Conservation (phyloP, 1,284 basidiomycete species). For the Meira miltonrushii region DNA sequence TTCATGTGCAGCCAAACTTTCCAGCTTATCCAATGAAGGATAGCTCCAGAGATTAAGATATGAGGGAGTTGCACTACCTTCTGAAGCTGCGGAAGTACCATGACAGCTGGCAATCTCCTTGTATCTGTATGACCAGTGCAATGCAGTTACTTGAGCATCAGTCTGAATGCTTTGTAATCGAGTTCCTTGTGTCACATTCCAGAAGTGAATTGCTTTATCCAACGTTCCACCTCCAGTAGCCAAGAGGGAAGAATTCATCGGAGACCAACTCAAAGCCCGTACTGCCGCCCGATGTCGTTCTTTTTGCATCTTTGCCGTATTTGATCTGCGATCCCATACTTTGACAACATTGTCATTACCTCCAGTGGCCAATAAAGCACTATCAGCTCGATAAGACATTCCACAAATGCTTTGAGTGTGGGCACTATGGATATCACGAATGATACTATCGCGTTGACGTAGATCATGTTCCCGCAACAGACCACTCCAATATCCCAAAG, state of each 20-base stretch:
- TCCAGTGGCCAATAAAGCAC: conserved; percentile 78
- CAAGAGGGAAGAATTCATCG: conserved; percentile 86
- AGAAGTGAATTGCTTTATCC: conserved; percentile 88
- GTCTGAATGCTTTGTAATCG: conserved; percentile 45
- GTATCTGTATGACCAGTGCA: conserved; percentile 80
- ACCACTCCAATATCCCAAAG: conserved; percentile 42
- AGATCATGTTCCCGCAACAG: conserved; percentile 50
- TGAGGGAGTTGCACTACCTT: conserved; percentile 22
- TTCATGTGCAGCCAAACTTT: conserved; percentile 45
- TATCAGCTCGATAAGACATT: conserved; percentile 53
- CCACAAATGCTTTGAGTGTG: conserved; percentile 47
- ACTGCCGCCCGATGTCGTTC: conserved; percentile 57
- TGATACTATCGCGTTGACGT: conserved; percentile 37
- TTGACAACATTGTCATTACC: conserved; percentile 96
- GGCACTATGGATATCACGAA: conserved; percentile 41
- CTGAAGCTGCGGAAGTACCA: conserved; percentile 56
- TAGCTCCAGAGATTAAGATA: conserved; percentile 48
- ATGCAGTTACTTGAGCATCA: conserved; percentile 77
- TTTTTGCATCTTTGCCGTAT: conserved; percentile 87
- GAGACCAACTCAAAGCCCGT: conserved; percentile 85
- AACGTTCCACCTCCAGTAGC: conserved; percentile 92
- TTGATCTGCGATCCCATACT: conserved; percentile 77
- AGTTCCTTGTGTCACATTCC: conserved; percentile 57
- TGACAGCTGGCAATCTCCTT: conserved; percentile 91
- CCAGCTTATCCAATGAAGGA: conserved; percentile 40